Percentiles rank a stretch among this genome's conserved stretches.
Conservation (phyloP, 1,139 yeast genomes). For the Saccharomyces hybrid region DNA sequence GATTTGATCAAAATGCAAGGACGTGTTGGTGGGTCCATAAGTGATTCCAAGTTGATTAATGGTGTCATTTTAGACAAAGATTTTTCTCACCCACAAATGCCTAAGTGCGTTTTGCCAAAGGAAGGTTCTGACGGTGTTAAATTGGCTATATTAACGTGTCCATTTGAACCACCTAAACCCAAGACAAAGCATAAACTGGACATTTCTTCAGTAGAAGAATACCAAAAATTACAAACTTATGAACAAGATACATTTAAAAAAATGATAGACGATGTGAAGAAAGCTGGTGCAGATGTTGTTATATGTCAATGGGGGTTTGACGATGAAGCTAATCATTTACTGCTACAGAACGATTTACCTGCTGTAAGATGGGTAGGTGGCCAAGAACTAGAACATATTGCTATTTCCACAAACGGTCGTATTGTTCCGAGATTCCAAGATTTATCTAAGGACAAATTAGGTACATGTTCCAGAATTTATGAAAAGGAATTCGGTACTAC, state of each 20-base stretch:
- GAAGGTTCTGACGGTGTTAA: conserved; percentile 55
- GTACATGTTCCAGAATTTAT: conserved; percentile 74
- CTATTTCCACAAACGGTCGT: conserved; percentile 95
- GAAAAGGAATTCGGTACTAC: conserved; percentile 96
- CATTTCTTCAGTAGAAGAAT: conserved; percentile 86
- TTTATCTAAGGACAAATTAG: conserved; percentile 71
- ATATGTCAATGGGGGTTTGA: conserved; percentile 99
- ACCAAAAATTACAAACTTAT: conserved; percentile 78
- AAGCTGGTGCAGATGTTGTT: conserved; percentile 89
- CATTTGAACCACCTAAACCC: conserved; percentile 99
- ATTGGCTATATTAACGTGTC: conserved; percentile 92
- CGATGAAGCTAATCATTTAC: conserved; percentile 94
- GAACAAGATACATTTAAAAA: conserved; percentile 86
- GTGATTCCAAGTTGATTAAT: conserved; percentile 73
- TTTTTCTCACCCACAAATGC: conserved; percentile 98
- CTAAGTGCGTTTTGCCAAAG: conserved; percentile 47
- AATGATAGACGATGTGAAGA: conserved; percentile 83
- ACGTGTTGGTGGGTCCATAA: conserved; percentile 88
- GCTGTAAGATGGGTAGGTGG: conserved; percentile 99
- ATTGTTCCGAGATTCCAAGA: conserved; percentile 97
- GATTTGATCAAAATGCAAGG: conserved; percentile 93
- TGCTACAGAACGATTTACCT: conserved; percentile 78
- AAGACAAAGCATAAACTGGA: conserved; percentile 96
- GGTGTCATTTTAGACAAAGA: conserved; percentile 95
- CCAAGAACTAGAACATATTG: conserved; percentile 88